Conservation (phyloP, 2,329 filamentous ascomycete species). For the Pestalotiopsis sp. region DNA sequence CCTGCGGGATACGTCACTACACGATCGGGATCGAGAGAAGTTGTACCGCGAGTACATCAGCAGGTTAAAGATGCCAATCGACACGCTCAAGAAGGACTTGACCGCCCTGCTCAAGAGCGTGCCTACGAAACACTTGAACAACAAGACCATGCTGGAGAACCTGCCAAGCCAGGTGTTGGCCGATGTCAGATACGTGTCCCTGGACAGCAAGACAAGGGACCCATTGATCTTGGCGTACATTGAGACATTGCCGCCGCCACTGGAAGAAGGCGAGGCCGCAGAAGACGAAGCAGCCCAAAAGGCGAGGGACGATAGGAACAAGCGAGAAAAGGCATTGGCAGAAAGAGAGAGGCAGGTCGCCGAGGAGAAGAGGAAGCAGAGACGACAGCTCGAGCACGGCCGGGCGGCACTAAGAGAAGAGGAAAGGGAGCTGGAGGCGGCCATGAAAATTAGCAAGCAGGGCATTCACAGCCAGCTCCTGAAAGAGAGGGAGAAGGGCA, state of each 20-base stretch:
- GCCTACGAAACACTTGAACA: constrained; percentile 62
- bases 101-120: constrained; percentile 65
- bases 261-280: constrained; percentile 44
- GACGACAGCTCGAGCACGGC: constrained; percentile 61
- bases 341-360: constrained; percentile 65
- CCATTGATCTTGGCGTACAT: constrained; percentile 69
- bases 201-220: constrained; percentile 64
- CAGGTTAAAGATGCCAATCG: constrained; percentile 66
- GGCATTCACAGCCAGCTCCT: constrained; percentile 65
- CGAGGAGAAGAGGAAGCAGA: constrained; percentile 64
- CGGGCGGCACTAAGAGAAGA: constrained; percentile 66
- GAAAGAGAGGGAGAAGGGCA: constrained; percentile 27
- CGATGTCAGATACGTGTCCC: constrained; percentile 71
- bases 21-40: constrained; percentile 80
- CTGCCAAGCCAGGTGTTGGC: constrained; percentile 65
- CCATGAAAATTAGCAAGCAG: constrained; percentile 70
- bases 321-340: constrained; percentile 68
- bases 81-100: constrained; percentile 71
- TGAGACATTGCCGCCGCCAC: constrained; percentile 62
- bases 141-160: constrained; percentile 54
- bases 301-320: constrained; percentile 51
- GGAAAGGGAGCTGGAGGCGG: constrained; percentile 68
- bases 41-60: constrained; percentile 75
- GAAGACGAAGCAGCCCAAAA: constrained; percentile 55
- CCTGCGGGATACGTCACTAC: constrained; percentile 74